Percentiles rank a stretch among this genome's conserved stretches.
Conservation (phyloP, 2,329 filamentous ascomycete species). For the Mollisiaceae sp. region DNA sequence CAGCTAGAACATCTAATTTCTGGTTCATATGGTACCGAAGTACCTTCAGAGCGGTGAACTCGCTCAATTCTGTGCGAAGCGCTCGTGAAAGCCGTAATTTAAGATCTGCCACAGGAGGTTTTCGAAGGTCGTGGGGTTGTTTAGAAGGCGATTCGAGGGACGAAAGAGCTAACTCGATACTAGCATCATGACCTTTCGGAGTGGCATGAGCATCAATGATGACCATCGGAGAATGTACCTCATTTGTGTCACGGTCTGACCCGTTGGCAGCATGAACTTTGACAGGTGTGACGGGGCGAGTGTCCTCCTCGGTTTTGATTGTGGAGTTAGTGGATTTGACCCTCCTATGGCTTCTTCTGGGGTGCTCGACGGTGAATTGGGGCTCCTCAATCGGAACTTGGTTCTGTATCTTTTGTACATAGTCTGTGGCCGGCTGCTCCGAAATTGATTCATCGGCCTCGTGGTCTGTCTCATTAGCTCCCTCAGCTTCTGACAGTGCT, state of each 20-base stretch:
- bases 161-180: constrained; percentile 38
- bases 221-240: constrained; percentile 30
- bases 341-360: constrained; percentile 30
- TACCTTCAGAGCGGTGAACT: constrained; percentile 57
- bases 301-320: constrained; percentile 21
- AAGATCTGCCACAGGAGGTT: constrained; percentile 30
- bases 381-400: constrained; percentile 11
- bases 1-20: constrained; percentile 58
- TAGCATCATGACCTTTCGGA: constrained; percentile 40
- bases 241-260: constrained; percentile 15
- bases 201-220: constrained; percentile 31
- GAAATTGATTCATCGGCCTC: background rate
- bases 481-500: too few species aligned
- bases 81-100: constrained; percentile 36
- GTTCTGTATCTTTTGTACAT: background rate
- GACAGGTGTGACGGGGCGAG: constrained; percentile 21
- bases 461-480: background rate
- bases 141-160: constrained; percentile 38
- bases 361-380: constrained; percentile 19
- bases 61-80: constrained; percentile 50
- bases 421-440: background rate
- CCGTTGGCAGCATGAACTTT: constrained; percentile 11
- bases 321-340: constrained; percentile 23
- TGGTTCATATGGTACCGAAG: constrained; percentile 56
- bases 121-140: constrained; percentile 31